Conservation (phyloP, 2,329 filamentous ascomycete species). For the Ophiostoma sp. region DNA sequence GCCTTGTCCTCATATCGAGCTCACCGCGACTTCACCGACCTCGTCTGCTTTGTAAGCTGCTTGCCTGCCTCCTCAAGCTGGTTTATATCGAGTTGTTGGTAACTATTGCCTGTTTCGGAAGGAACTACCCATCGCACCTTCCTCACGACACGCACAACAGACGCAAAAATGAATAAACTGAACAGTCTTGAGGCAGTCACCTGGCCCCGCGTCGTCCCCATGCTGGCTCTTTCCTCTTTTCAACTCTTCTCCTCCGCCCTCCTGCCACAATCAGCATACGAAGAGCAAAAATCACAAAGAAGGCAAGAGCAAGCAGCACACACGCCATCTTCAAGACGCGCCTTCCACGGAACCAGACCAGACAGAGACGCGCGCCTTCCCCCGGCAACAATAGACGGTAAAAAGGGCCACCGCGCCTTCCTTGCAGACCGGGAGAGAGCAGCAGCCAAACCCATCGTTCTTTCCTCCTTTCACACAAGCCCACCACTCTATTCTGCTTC, state of each 20-base stretch:
- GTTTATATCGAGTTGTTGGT: not conserved
- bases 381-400: not conserved
- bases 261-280: not conserved
- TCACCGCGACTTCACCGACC: not conserved
- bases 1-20: not conserved
- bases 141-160: slow-evolving; percentile 7
- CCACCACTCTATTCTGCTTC: not conserved
- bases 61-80: not conserved
- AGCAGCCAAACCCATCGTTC: not conserved
- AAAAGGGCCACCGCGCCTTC: not conserved
- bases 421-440: not conserved
- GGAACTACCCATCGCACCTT: slow-evolving; percentile 18
- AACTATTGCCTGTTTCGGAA: slow-evolving; percentile 16
- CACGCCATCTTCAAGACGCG: not conserved
- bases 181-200: not conserved
- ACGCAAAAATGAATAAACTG: not conserved
- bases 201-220: not conserved
- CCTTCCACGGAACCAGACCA: not conserved
- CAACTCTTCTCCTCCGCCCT: not conserved
- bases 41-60: not conserved
- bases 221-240: not conserved
- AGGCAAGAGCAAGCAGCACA: not conserved
- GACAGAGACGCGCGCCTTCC: slow-evolving; percentile 2
- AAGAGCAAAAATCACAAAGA: not conserved
- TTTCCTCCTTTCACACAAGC: not conserved